Evolutionary conservation across 805 yeast genomes (phyloP), one percentile per base, ranked within the genome.

Genomic region (Pichia insulana): DNA sequence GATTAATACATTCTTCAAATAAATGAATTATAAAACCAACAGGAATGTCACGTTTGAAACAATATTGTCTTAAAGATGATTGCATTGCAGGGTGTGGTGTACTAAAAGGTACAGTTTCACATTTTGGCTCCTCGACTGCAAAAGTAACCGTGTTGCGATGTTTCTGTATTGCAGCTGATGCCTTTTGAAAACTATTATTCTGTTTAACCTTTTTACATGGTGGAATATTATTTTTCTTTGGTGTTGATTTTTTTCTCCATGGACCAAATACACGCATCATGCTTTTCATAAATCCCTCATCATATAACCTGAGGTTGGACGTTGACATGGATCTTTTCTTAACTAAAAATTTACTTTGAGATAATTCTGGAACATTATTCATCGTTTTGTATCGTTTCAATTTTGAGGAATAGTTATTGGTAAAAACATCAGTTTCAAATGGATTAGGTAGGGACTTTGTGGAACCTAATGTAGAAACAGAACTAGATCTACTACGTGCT

Each of bases 1-100:
- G 51, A 50, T 82, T 80, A 12, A 76, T 76, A 55, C 96, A 88
- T 28, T 74, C 63, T n/a, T 70, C 71, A 31, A 87, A 54, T 30
- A 86, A 53, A 56, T 84, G 94, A 12, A 87, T 55, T 9, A 88
- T 53, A 48, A 77, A 76, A 0, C 96, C 96, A 25, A 81, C 63
- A 1, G 96, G 96, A 7, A 87, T 56, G 57, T 87, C 96, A 50
- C 73, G 76, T n/a, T 80, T 70, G 17, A 73, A 67, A 3, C 85
- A 69, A 59, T 82, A 83, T 57, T 75, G 80, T 41, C 69, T 53
- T 30, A 85, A 57, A 48, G 80, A 76, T 43, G 76, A 73, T 55
- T 74, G 80, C 33, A 78, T 76, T 36, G 63, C 58, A 2, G 92
- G 92, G 55, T 83, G 88, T 2, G 61, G 55, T 1, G 61, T 53